Conservation (phyloP, 2,329 filamentous ascomycete species). For the Pyricularia grisea region DNA sequence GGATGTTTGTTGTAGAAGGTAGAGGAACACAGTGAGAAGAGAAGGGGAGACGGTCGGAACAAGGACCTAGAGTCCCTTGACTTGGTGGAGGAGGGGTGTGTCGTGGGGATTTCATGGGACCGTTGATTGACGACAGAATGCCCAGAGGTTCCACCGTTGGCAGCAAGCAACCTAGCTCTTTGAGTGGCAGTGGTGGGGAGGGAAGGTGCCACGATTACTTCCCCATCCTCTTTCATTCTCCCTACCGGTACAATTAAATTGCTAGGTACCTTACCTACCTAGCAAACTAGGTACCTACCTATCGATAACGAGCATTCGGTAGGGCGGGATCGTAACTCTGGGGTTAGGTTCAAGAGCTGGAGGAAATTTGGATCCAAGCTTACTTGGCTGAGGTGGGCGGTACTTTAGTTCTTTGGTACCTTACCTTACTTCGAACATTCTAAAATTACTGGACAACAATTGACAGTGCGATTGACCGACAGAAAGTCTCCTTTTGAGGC, state of each 20-base stretch:
- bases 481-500: not conserved
- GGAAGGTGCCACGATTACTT: not conserved
- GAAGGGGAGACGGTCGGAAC: not conserved
- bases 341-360: not conserved
- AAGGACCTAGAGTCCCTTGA: not conserved
- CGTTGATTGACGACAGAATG: not conserved
- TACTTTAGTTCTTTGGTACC: not conserved
- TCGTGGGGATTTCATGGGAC: not conserved
- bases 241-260: not conserved
- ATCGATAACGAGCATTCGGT: not conserved
- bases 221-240: not conserved
- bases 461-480: not conserved
- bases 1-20: not conserved
- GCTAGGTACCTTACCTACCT: not conserved
- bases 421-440: not conserved
- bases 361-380: not conserved
- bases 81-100: not conserved
- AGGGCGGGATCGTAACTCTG: not conserved
- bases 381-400: not conserved
- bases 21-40: not conserved
- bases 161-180: not conserved
- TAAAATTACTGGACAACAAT: not conserved
- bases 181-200: not conserved
- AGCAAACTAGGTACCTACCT: too few relatives aligned
- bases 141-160: not conserved